Base-by-base conservation (phyloP, 2,329 filamentous ascomycete species). In the Clonostachys rosea region DNA sequence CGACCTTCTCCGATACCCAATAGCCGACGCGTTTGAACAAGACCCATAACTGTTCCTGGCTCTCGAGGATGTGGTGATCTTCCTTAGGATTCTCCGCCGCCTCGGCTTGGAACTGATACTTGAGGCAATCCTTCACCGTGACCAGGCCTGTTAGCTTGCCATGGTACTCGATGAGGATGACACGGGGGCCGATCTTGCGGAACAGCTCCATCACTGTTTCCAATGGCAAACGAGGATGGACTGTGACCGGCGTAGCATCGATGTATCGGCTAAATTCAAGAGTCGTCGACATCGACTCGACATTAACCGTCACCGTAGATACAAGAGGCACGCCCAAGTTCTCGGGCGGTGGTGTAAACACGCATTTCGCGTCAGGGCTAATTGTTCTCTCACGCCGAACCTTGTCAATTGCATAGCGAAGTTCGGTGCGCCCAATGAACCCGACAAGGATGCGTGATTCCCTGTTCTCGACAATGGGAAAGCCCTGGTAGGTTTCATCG, bases 201-300 rank as follows among this genome's bases (percentile, higher is more conserved):
- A 99, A 99, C 11, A 99, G 76, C 61, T 99, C 94, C 91, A 99
- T 96, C 34, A 95, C 92, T 0, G 94, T 99, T 68, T 99, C 94
- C 0, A 99, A 81, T 0, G 92, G 88, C 1, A 97, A 81, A 2
- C 90, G 84, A 1, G 94, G 94, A 60, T 99, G 94, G 1, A 91
- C 91, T 0, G 91, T 88, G 3, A 99, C 81, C 0, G 94, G 94
- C 0, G 91, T 95, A 9, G 85, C 78, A 62, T 99, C 92, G 45
- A 96, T 85, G 60, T 92, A 97, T 43, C 87, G 84, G 56, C 84
- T 86, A 55, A 99, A 89, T 61, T 97, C 89, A 2, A 70, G 75
- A 7, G 77, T 74, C 4, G 81, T 74, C 0, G 76, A 74, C 48
- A 75, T 75, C 0, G 78, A 79, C 71, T 79, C 58, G 6, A 54